A percentile compares a stretch with the other conserved stretches of the same genome.
phyloP scores from a whole-genome alignment of 1,139 yeast genomes.

The Pichia cactophila region DNA sequence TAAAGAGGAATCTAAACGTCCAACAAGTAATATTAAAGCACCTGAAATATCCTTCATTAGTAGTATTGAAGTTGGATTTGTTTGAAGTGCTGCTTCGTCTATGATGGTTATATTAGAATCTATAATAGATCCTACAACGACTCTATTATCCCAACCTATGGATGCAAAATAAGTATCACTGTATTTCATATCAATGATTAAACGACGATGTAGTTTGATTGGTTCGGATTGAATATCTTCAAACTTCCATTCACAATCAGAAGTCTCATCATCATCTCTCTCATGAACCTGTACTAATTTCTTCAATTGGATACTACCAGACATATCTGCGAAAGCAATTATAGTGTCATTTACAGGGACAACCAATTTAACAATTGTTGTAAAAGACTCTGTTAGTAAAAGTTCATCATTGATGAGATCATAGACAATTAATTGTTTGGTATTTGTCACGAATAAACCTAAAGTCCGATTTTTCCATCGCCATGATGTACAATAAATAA shows the following conservation, averaged over 20 bases:
- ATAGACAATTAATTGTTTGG: conserved; percentile 20
- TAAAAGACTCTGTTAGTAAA: conserved; percentile 11
- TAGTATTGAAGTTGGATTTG: conserved; percentile 43
- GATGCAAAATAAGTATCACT: conserved; percentile 38
- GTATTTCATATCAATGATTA: conserved; percentile 33
- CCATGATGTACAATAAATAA: conserved; percentile 19
- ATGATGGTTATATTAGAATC: conserved; percentile 17
- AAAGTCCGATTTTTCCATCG: conserved; percentile 5
- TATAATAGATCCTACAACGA: conserved; percentile 35
- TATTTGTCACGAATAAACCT: conserved; percentile 24
- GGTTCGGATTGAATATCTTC: background rate
- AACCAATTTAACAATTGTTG: conserved; percentile 20
- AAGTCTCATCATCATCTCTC: background rate
- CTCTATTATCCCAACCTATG: conserved; percentile 53
- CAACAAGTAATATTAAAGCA: conserved; percentile 39
- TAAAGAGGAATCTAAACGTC: conserved; percentile 55
- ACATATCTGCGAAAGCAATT: conserved; percentile 12
- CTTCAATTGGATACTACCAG: conserved; percentile 20
- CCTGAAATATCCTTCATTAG: conserved; percentile 12
- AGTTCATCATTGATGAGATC: conserved; percentile 18
- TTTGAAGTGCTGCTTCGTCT: conserved; percentile 33
- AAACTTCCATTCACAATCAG: background rate
- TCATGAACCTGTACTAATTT: conserved; percentile 9
- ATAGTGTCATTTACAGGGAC: background rate
- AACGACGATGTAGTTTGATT: conserved; percentile 34